Conservation (phyloP, 2,329 filamentous ascomycete species). For the Fusarium xylarioides region DNA sequence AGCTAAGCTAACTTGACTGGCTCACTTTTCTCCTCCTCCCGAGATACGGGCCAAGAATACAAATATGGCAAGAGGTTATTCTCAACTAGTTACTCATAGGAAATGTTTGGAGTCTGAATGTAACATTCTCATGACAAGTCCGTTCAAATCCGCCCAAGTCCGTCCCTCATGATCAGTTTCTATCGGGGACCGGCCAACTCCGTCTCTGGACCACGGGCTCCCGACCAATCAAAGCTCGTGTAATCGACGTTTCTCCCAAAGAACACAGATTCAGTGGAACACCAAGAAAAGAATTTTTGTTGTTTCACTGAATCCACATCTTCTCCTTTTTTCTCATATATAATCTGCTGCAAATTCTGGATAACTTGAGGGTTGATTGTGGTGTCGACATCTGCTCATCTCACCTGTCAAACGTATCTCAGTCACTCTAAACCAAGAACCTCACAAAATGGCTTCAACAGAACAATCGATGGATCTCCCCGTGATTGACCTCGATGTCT, state of each 20-base stretch:
- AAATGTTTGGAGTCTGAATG: not conserved
- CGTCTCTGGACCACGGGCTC: not conserved
- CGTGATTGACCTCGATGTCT: slow-evolving; percentile 67
- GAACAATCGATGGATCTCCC: slow-evolving; percentile 64
- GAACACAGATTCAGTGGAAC: slow-evolving; percentile 28
- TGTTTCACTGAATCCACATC: not conserved
- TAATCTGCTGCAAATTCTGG: not conserved
- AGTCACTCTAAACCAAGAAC: not conserved
- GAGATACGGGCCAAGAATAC: not conserved
- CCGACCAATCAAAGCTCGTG: slow-evolving; percentile 25
- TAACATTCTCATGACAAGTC: not conserved
- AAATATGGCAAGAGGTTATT: not conserved
- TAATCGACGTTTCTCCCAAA: slow-evolving; percentile 18
- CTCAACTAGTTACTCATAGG: not conserved
- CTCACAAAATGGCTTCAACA: slow-evolving; percentile 31
- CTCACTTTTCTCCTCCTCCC: not conserved
- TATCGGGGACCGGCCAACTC: slow-evolving; percentile 36
- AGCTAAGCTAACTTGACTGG: not conserved
- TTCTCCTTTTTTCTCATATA: not conserved
- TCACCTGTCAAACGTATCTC: not conserved
- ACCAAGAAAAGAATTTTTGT: slow-evolving; percentile 13
- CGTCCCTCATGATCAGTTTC: slow-evolving; percentile 20
- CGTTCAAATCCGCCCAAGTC: slow-evolving; percentile 19
- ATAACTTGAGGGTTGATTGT: not conserved
- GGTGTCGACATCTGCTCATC: not conserved